A percentile compares a stretch with the other conserved stretches of the same genome.
phyloP scores from a whole-genome alignment of 1,284 basidiomycete species.

The Rhodotorula sp. region DNA sequence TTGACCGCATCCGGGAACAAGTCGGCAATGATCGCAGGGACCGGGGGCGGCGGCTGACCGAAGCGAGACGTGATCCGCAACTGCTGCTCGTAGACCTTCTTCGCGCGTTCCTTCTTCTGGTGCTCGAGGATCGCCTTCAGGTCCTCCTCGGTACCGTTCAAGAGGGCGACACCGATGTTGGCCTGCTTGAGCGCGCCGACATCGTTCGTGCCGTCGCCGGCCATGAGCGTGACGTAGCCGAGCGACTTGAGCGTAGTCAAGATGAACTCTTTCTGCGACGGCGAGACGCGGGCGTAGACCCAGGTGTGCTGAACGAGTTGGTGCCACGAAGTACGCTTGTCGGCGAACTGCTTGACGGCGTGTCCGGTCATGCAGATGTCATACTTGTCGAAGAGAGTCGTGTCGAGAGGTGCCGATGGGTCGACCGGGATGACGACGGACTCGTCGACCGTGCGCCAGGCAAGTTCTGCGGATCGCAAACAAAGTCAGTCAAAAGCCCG shows the following conservation, averaged over 20 bases:
- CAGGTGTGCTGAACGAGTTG: conserved; percentile 85
- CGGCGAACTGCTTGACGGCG: conserved; percentile 79
- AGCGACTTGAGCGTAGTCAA: conserved; percentile 80
- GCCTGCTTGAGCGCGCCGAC: conserved; percentile 95
- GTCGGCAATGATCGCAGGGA: conserved; percentile 70
- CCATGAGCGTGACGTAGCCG: conserved; percentile 90
- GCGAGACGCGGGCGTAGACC: conserved; percentile 97
- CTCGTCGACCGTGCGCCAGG: conserved; percentile 72
- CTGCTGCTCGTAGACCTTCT: conserved; percentile 94
- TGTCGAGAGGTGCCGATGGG: conserved; percentile 71
- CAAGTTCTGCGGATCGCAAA: conserved; percentile 38
- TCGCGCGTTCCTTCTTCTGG: conserved; percentile 79
- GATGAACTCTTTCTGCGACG: conserved; percentile 88
- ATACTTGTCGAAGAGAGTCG: conserved; percentile 71
- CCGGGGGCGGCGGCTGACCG: conserved; percentile 84
- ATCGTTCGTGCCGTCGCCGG: conserved; percentile 94
- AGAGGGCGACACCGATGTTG: conserved; percentile 86
- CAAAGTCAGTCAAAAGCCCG: neutral
- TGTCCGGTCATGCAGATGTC: conserved; percentile 93
- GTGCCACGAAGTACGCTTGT: conserved; percentile 61
- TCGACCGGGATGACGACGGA: conserved; percentile 78
- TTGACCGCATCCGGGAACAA: conserved; percentile 84
- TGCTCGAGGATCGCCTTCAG: conserved; percentile 89
- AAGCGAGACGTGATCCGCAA: conserved; percentile 81
- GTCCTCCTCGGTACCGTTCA: conserved; percentile 87